phyloP scores from a whole-genome alignment of 306 rosid species.

The Ammopiptanthus mongolicus region DNA sequence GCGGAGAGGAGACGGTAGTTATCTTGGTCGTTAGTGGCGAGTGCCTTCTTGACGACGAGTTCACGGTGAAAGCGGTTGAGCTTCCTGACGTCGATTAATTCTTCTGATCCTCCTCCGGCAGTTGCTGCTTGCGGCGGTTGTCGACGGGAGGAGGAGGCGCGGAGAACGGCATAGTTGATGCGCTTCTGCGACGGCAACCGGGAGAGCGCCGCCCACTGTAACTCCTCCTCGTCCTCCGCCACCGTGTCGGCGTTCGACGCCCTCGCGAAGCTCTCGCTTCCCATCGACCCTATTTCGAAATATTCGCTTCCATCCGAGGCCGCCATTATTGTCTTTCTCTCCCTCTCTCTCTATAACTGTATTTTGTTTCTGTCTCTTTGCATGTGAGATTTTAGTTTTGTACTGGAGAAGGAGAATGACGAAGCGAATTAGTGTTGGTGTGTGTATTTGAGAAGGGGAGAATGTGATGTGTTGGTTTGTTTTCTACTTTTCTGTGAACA shows the following conservation, averaged over 20 bases:
- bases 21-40: conserved; percentile 75
- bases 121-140: neutral
- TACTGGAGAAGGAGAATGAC: neutral
- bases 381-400: neutral
- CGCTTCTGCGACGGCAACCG: conserved; percentile 59
- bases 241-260: conserved; percentile 66
- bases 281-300: conserved; percentile 31
- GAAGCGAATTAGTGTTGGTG: neutral
- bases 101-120: neutral
- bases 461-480: neutral
- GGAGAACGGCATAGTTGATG: conserved; percentile 47
- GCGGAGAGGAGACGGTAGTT: conserved; percentile 58
- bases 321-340: conserved; percentile 42
- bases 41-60: conserved; percentile 60
- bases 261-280: conserved; percentile 38
- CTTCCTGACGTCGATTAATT: conserved; percentile 57
- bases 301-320: conserved; percentile 83
- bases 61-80: conserved; percentile 53
- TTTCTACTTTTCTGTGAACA: neutral
- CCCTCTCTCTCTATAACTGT: neutral
- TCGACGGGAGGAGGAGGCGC: conserved; percentile 14
- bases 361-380: neutral
- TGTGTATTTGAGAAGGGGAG: neutral
- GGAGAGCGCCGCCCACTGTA: conserved; percentile 67
- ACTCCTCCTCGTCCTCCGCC: conserved; percentile 62